Conservation (phyloP, 441 rosid genomes). For the Adansonia gregorii region DNA sequence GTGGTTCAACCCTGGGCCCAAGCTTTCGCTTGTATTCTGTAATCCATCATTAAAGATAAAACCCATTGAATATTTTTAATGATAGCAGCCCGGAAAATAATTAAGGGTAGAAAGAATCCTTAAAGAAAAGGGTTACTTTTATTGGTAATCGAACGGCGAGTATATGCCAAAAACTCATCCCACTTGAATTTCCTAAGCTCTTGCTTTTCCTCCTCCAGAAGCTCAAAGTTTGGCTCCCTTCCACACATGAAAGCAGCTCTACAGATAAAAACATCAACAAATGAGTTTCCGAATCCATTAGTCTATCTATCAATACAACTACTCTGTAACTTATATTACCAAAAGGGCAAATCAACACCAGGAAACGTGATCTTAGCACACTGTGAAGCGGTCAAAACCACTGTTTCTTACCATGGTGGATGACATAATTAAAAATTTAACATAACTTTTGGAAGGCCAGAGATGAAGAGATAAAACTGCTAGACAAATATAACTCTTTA, state of each 20-base stretch:
- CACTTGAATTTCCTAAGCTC: constrained; percentile 74
- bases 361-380: neutral
- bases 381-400: no score
- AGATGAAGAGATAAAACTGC: neutral
- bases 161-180: constrained; percentile 85
- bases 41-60: constrained; percentile 19
- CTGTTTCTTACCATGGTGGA: no score
- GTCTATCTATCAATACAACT: constrained; percentile 18
- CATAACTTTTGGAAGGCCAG: neutral
- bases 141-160: constrained; percentile 82
- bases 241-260: constrained; percentile 99
- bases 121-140: constrained; percentile 53
- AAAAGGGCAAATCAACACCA: neutral
- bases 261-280: constrained; percentile 27
- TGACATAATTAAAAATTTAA: neutral
- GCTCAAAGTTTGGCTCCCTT: constrained; percentile 92
- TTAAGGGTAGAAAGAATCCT: neutral
- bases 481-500: neutral
- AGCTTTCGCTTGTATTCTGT: constrained; percentile 70
- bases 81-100: neutral
- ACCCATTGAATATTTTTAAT: neutral
- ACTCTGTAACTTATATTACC: neutral
- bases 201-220: constrained; percentile 72
- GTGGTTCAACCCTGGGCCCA: constrained; percentile 46
- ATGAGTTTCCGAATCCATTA: constrained; percentile 4